Base-by-base conservation (phyloP, 2,329 filamentous ascomycete species). In the Colletotrichum sublineola region DNA sequence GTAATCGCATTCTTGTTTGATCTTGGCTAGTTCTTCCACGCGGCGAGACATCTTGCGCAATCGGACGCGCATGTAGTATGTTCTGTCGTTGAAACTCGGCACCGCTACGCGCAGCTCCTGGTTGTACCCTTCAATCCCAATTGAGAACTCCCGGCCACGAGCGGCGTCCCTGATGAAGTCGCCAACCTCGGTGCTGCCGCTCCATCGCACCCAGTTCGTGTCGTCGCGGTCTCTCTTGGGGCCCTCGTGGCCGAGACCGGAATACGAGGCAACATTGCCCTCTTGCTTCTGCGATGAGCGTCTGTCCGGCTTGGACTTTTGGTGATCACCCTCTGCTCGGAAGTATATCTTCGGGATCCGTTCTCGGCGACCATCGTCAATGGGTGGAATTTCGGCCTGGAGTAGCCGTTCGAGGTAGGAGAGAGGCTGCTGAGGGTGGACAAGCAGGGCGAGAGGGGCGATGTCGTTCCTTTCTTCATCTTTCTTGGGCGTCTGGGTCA, bases 121-220 rank as follows among this genome's bases (percentile, higher is more conserved):
- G 14, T 80, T 75, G 68, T 85, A 83, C 0, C 94, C 94, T 79
- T 97, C 93, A 68, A 98, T 94, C 65, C 92, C 90, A 55, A 98
- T 91, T 3, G 92, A 90, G 78, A 98, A 97, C 78, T 97, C 94
- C 67, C 93, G 90, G 0, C 93, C 94, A 3, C 94, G 87, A 0
- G 95, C 94, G 0, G 95, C 95, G 79, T 98, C 95, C 11, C 94
- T 91, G 75, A 98, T 96, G 78, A 98, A 98, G 82, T 97, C 95
- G 12, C 95, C 95, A 42, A 98, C 93, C 80, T 98, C 95, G 1
- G 95, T 97, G 40, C 92, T 94, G 53, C 91, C 90, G 56, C 92
- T 95, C 95, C 95, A 98, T 40, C 94, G 91, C 2, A 97, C 94
- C 84, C 96, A 96, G 36, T 79, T 79, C 2, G 80, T 83, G 48